These are phyloP conservation scores for Aspergillus floridensis DNA, from an alignment of 2,329 filamentous ascomycete species.

Conservation along the genomic window DNA sequence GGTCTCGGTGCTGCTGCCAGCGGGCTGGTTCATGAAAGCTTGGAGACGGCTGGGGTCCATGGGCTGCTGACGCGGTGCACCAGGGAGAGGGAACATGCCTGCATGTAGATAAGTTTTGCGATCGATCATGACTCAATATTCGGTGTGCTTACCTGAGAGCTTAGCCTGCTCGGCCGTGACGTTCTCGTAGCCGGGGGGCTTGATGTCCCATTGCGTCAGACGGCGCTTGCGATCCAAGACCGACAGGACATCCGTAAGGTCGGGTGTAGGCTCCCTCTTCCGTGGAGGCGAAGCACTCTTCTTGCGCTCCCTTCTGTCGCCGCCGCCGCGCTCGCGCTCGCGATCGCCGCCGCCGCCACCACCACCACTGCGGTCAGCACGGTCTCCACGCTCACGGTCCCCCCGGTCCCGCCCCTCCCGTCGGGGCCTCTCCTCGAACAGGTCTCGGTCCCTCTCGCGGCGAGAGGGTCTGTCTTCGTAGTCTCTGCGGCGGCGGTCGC, in stretches of 20 bases:
- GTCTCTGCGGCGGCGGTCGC: slow-evolving; percentile 57
- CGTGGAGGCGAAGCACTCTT: slow-evolving; percentile 73
- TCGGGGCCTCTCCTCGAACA: slow-evolving; percentile 61
- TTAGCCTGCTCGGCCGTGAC: slow-evolving; percentile 98
- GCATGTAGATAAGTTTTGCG: slow-evolving; percentile 1
- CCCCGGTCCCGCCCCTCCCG: slow-evolving; percentile 42
- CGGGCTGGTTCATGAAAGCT: slow-evolving; percentile 90
- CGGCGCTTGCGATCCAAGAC: slow-evolving; percentile 84
- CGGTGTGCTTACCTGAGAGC: slow-evolving; percentile 62
- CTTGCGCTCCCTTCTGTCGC: slow-evolving; percentile 55
- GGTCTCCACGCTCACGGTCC: slow-evolving; percentile 43
- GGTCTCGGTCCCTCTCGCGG: slow-evolving; percentile 54
- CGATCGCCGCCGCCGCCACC: slow-evolving; percentile 43
- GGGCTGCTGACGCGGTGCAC: slow-evolving; percentile 87
- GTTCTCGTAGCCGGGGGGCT: slow-evolving; percentile 95
- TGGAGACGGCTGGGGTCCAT: slow-evolving; percentile 94
- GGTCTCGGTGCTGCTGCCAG: slow-evolving; percentile 64
- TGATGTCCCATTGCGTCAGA: slow-evolving; percentile 99
- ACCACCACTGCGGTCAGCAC: slow-evolving; percentile 39
- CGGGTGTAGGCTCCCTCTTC: slow-evolving; percentile 92
- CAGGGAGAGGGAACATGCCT: slow-evolving; percentile 97
- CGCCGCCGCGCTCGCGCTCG: slow-evolving; percentile 30
- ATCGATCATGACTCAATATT: not conserved
- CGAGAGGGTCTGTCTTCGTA: slow-evolving; percentile 59
- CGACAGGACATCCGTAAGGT: slow-evolving; percentile 81